These are phyloP conservation scores for Termitomyces sp. DNA, from an alignment of 768 basidiomycete genomes.

Conservation along the genomic window DNA sequence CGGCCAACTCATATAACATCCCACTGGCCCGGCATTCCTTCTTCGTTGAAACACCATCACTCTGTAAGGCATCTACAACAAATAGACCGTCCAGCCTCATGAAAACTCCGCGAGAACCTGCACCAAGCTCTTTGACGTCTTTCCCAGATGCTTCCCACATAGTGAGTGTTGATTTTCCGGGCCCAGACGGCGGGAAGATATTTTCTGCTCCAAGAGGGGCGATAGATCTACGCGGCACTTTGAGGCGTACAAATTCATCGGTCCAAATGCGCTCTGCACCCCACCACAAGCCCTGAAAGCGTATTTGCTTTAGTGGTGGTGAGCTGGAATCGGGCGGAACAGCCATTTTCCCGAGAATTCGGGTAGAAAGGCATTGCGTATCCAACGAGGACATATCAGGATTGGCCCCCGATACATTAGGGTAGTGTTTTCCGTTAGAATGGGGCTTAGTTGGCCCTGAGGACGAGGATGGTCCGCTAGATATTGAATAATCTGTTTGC, in stretches of 20 bases:
- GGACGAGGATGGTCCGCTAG: slow-evolving; percentile 1
- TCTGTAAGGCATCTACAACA: slow-evolving; percentile 46
- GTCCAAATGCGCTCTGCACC: slow-evolving; percentile 86
- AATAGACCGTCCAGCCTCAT: slow-evolving; percentile 65
- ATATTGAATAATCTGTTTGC: slow-evolving; percentile 5
- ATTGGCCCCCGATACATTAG: slow-evolving; percentile 14
- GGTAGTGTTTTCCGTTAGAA: not conserved
- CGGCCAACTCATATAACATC: slow-evolving; percentile 74
- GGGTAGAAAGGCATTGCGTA: slow-evolving; percentile 16
- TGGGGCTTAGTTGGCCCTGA: not conserved
- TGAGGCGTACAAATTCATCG: slow-evolving; percentile 79
- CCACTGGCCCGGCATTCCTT: slow-evolving; percentile 69
- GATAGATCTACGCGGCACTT: slow-evolving; percentile 58
- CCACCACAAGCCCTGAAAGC: slow-evolving; percentile 86
- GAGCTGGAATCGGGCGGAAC: slow-evolving; percentile 11
- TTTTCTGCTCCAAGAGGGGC: slow-evolving; percentile 59
- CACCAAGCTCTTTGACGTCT: slow-evolving; percentile 37
- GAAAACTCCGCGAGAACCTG: slow-evolving; percentile 61
- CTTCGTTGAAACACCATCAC: slow-evolving; percentile 32
- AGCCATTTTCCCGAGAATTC: slow-evolving; percentile 20
- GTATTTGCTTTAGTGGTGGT: slow-evolving; percentile 34
- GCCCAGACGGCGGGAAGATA: slow-evolving; percentile 60
- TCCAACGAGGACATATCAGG: slow-evolving; percentile 19
- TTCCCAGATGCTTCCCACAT: slow-evolving; percentile 16
- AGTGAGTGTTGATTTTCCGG: slow-evolving; percentile 31